Base-by-base conservation (phyloP, 2,329 filamentous ascomycete genomes). In the Aspergillus tubingensis region DNA sequence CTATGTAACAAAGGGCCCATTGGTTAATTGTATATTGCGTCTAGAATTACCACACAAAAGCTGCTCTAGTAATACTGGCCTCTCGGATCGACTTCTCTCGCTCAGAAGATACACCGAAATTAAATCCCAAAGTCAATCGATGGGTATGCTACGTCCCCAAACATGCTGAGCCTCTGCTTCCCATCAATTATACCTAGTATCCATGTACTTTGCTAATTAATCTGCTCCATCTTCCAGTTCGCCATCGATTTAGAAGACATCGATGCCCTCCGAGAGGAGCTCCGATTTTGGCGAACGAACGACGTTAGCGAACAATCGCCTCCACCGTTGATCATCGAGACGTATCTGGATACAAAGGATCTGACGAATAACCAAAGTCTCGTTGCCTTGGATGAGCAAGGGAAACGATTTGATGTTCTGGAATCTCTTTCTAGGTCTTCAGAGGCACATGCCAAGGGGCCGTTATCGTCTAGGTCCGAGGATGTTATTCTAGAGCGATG, bases 221-320 rank as follows among this genome's bases (percentile, higher is more conserved):
- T 51, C 10, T 55, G 8, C 17, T 11, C 21, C 3, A 6, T n/a
- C 51, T 30, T n/a, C 17, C 71, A 98, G 95, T 99, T 97, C 79
- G 96, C 96, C 81, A 88, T 97, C 68, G 90, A 96, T 67, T 89
- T 96, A 48, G 91, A 96, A 69, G 95, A 99, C 69, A 94, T 94
- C 64, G 91, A 96, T 72, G 88, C 91, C 62, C 92, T 96, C 72
- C 83, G 85, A 70, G 89, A 96, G 66, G 90, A 95, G 65, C 84
- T 98, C 64, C 84, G 85, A 68, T 83, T 86, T 60, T 99, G 93
- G 93, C 94, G 89, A 76, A 85, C 82, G 49, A 91, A 90, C 72
- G 90, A 94, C 74, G 86, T 90, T 61, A 85, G 90, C 64, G 87
- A 91, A 54, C 89, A 90, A 69, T 87, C 85, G 61, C 95, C 95